phyloP scores from a whole-genome alignment of 768 basidiomycete genomes.

The Russula compacta region DNA sequence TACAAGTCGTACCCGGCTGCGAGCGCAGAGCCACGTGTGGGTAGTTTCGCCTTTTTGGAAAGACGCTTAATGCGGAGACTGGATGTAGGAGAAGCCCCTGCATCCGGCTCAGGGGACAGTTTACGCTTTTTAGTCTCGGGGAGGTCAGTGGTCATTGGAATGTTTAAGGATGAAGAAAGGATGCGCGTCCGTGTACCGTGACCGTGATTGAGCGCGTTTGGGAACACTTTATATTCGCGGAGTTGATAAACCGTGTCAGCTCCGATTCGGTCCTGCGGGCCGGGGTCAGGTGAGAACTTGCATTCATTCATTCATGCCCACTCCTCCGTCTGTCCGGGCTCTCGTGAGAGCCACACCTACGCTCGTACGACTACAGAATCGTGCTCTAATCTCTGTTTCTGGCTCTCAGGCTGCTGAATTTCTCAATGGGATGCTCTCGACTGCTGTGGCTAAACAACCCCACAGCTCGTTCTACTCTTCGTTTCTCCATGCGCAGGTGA shows the following conservation, averaged over 20 bases:
- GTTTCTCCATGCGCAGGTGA: constrained; percentile 72
- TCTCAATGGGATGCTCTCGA: constrained; percentile 67
- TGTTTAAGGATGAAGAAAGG: background rate
- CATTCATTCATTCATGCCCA: constrained; percentile 25
- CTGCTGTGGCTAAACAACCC: constrained; percentile 35
- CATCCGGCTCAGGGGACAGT: constrained; percentile 35
- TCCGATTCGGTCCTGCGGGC: background rate
- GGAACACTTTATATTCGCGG: background rate
- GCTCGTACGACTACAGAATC: constrained; percentile 52
- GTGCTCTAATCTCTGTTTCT: constrained; percentile 63
- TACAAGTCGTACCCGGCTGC: constrained; percentile 96
- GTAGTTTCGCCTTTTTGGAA: constrained; percentile 72
- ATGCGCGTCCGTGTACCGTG: background rate
- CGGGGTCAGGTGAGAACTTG: background rate
- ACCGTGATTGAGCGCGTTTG: background rate
- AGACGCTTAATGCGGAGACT: constrained; percentile 77
- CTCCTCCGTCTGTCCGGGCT: constrained; percentile 31
- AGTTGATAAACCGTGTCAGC: constrained; percentile 13
- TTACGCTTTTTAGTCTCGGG: constrained; percentile 48
- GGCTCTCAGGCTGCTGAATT: constrained; percentile 78
- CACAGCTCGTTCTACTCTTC: constrained; percentile 56
- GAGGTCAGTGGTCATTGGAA: constrained; percentile 3
- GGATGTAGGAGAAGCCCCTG: constrained; percentile 30
- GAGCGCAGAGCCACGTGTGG: constrained; percentile 77
- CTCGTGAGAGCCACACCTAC: constrained; percentile 36